Evolutionary conservation across 192 early-diverging fungal species (phyloP).

Genomic region (Umbelopsis vinacea): DNA sequence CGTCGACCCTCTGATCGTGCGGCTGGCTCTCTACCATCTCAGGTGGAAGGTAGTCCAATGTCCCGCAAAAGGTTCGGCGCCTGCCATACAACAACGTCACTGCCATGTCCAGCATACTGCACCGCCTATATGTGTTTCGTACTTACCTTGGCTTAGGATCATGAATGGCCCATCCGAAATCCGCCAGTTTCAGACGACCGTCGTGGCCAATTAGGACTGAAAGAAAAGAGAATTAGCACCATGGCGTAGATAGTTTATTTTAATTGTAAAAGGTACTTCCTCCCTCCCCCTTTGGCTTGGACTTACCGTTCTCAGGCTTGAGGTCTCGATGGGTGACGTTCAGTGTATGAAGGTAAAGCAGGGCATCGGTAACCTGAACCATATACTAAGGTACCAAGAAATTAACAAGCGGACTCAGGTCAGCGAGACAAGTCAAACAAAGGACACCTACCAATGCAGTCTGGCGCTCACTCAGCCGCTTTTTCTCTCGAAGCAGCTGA

Average conservation of each 20-base stretch:
- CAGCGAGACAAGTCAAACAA: no score
- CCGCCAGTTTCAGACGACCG: slow-evolving; percentile 89
- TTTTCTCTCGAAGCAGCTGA: slow-evolving; percentile 70
- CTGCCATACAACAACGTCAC: slow-evolving; percentile 60
- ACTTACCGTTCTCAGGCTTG: slow-evolving; percentile 79
- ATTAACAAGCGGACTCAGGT: not conserved
- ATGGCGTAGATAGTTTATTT: not conserved
- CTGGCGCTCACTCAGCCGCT: slow-evolving; percentile 70
- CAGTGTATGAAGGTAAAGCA: slow-evolving; percentile 87
- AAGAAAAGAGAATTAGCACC: not conserved
- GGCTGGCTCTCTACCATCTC: slow-evolving; percentile 90
- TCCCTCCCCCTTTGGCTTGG: no score
- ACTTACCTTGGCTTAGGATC: slow-evolving; percentile 85
- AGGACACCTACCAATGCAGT: slow-evolving; percentile 62
- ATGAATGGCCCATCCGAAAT: slow-evolving; percentile 97
- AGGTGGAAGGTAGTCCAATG: slow-evolving; percentile 94
- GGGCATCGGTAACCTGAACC: slow-evolving; percentile 67
- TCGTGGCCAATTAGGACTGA: slow-evolving; percentile 68
- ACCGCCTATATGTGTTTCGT: no score
- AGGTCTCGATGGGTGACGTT: slow-evolving; percentile 92
- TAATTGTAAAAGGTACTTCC: no score
- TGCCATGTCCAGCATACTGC: no score
- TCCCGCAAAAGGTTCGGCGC: slow-evolving; percentile 90
- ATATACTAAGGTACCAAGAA: slow-evolving; percentile 67
- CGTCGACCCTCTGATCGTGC: slow-evolving; percentile 80